Conservation (phyloP, 257 asterid genomes). For the Nicotiana noctiflora region DNA sequence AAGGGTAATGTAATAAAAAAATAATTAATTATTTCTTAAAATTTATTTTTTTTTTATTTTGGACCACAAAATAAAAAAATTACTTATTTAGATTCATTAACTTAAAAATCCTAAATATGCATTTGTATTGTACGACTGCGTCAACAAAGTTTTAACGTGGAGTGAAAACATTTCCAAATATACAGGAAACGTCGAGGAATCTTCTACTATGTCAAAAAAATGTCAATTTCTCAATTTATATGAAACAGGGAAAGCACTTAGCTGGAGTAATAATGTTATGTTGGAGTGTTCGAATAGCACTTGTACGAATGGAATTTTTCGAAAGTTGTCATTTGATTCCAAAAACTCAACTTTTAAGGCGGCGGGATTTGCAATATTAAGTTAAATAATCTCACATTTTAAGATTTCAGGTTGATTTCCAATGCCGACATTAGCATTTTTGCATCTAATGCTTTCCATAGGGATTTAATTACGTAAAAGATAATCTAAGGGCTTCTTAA, state of each 20-base stretch:
- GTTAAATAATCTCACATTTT: background rate
- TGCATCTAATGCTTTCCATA: background rate
- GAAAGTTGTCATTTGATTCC: constrained; percentile 1
- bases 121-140: background rate
- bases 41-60: no score
- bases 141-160: background rate
- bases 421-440: constrained; percentile 11
- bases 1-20: no score
- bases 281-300: background rate
- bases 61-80: no score
- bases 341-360: constrained; percentile 4
- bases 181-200: background rate
- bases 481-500: constrained; percentile 5
- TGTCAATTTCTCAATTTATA: background rate
- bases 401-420: constrained; percentile 4
- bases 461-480: constrained; percentile 1
- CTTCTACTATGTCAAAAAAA: background rate
- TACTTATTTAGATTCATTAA: background rate
- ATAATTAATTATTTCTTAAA: no score
- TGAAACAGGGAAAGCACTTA: background rate
- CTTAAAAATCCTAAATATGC: background rate
- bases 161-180: background rate
- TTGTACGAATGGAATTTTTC: background rate
- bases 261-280: background rate
- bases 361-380: background rate